Evolutionary conservation across 441 rosid species (phyloP), one percentile per base, ranked within the genome.

Genomic region (Erodium texanum): DNA sequence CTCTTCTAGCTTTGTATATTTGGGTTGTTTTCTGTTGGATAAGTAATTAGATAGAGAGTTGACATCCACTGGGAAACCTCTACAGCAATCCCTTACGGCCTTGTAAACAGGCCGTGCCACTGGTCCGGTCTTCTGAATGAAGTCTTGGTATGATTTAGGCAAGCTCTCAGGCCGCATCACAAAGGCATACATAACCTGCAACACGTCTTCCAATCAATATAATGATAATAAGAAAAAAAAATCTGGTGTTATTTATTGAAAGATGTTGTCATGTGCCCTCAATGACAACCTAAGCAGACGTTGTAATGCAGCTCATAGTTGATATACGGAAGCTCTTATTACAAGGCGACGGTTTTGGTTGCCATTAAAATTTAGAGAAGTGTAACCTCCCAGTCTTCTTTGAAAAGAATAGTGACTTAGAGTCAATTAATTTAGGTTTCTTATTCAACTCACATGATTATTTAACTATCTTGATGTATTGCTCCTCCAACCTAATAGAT

Each of bases 81-180:
- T 86, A 83, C 99, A 92, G 84, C 81, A 81, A 34, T 92, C 93
- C 80, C 88, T 84, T 16, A 92, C 97, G 72, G 99, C 93, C 82
- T 87, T 88, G 81, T 94, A 94, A 7, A 86, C 92, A 70, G 98
- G 94, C 14, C 74, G 79, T 20, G 91, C 89, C 74, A 92, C 97
- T 66, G 99, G 99, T 64, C 99, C 98, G 22, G 99, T 94, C 79
- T 90, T 92, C 82, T 92, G 98, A 77, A 94, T 94, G 58, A 92
- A 94, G 73, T 92, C 94, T 71, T 77, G 89, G 82, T 94, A 94
- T 67, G 97, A 80, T 80, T 87, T 87, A 32, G 98, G 99, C 85
- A 94, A 84, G 82, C 94, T 94, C 82, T 88, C 99, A 6, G 99
- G 98, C 62, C 89, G 99, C 99, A 94, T 92, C 59, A 92, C 86